Evolutionary conservation across 768 basidiomycete genomes (phyloP).

Genomic region (Gloeostereum incarnatum): DNA sequence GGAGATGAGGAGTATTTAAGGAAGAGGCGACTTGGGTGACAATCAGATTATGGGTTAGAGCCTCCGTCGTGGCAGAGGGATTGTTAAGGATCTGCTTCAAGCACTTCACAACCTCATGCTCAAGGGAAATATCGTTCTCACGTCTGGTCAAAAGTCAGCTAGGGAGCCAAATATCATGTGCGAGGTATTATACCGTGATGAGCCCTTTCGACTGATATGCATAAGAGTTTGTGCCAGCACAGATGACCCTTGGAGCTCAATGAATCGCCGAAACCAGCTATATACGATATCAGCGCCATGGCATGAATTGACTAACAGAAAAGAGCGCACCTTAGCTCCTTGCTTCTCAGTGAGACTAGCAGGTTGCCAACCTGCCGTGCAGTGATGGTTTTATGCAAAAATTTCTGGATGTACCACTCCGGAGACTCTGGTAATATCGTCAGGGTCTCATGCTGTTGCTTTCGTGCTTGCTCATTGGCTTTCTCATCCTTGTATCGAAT

Average conservation of each 20-base stretch:
- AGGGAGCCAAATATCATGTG: slow-evolving; percentile 2
- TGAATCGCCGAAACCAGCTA: slow-evolving; percentile 78
- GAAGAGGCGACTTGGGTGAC: slow-evolving; percentile 76
- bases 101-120: slow-evolving; percentile 86
- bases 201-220: slow-evolving; percentile 64
- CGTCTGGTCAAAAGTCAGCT: slow-evolving; percentile 27
- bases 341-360: slow-evolving; percentile 68
- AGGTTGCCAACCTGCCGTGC: slow-evolving; percentile 72
- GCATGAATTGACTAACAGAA: neutral
- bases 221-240: slow-evolving; percentile 74
- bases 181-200: slow-evolving; percentile 38
- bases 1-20: slow-evolving; percentile 72
- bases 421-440: slow-evolving; percentile 62
- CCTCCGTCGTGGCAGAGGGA: slow-evolving; percentile 54
- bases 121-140: slow-evolving; percentile 59
- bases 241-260: slow-evolving; percentile 71
- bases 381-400: slow-evolving; percentile 80
- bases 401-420: slow-evolving; percentile 90
- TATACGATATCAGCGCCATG: slow-evolving; percentile 1
- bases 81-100: slow-evolving; percentile 75
- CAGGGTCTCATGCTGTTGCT: slow-evolving; percentile 44
- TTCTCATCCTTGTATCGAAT: slow-evolving; percentile 71
- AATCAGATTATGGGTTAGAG: slow-evolving; percentile 60
- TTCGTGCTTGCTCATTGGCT: slow-evolving; percentile 50
- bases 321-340: slow-evolving; percentile 60